These are phyloP conservation scores for Hypoxylon sp. DNA, from an alignment of 2,329 filamentous ascomycete genomes.

Conservation along the genomic window DNA sequence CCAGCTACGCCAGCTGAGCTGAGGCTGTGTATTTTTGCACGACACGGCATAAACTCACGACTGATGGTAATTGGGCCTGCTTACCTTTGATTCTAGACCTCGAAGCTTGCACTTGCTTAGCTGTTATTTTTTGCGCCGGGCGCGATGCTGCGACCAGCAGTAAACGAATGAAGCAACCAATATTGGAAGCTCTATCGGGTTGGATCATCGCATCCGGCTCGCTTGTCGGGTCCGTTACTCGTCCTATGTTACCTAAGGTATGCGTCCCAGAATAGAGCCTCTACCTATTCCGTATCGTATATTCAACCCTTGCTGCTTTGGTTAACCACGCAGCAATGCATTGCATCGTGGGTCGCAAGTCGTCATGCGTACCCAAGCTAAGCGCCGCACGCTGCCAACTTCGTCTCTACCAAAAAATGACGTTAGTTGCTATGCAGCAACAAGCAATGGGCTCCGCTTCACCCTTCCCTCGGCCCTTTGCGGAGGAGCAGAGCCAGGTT, in stretches of 20 bases:
- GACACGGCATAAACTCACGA: background rate
- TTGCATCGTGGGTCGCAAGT: conserved; percentile 5
- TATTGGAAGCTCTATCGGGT: background rate
- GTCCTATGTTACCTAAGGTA: background rate
- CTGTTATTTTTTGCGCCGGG: background rate
- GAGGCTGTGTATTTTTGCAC: conserved; percentile 2
- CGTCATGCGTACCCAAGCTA: conserved; percentile 8
- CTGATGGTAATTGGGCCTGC: background rate
- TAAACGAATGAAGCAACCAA: background rate
- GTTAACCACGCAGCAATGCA: conserved; percentile 5
- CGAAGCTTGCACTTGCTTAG: background rate
- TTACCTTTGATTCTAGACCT: background rate
- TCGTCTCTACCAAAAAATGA: background rate
- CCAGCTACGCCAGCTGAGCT: too few relatives aligned
- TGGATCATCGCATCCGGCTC: conserved; percentile 1
- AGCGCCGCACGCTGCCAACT: background rate
- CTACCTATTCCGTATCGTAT: conserved; percentile 11
- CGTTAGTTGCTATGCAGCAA: conserved; percentile 4
- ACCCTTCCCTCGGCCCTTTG: conserved; percentile 23
- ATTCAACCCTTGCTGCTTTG: conserved; percentile 11
- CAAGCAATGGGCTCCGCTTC: conserved; percentile 21
- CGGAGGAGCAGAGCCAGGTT: background rate
- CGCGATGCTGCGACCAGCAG: background rate
- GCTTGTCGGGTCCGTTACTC: background rate
- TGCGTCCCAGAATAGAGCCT: conserved; percentile 24